Conservation (phyloP, 495 filamentous ascomycete genomes). For the Clohesyomyces aquaticus region DNA sequence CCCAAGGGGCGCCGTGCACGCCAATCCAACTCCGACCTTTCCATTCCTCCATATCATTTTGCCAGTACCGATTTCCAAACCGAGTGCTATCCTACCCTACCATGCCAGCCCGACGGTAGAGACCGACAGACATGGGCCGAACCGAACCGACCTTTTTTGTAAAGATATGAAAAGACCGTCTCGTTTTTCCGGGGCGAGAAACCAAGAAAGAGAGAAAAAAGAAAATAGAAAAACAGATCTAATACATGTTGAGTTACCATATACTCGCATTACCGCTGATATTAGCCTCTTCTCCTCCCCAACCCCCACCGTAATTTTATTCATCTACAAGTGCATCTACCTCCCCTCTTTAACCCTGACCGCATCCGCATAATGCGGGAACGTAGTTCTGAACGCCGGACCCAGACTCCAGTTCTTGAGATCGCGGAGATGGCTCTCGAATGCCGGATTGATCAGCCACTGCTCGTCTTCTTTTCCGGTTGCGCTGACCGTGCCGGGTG, state of each 20-base stretch:
- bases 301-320: background rate
- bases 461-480: conserved; percentile 55
- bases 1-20: background rate
- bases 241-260: background rate
- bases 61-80: too few species aligned
- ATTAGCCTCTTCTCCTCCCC: background rate
- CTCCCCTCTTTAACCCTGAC: conserved; percentile 50
- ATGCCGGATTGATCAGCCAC: conserved; percentile 75
- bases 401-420: conserved; percentile 80
- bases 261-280: background rate
- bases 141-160: too few species aligned
- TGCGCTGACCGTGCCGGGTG: conserved; percentile 43
- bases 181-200: too few species aligned
- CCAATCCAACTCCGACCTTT: background rate
- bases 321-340: background rate
- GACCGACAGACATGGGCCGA: too few species aligned
- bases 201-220: background rate
- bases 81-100: too few species aligned
- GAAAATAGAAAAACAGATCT: too few species aligned
- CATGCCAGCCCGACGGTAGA: too few species aligned
- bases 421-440: conserved; percentile 71
- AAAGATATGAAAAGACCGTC: too few species aligned
- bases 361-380: conserved; percentile 63
- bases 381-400: conserved; percentile 63
- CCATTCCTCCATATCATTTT: background rate